Base-by-base conservation (phyloP, 192 early-diverging fungal species). In the Backusella circina region DNA sequence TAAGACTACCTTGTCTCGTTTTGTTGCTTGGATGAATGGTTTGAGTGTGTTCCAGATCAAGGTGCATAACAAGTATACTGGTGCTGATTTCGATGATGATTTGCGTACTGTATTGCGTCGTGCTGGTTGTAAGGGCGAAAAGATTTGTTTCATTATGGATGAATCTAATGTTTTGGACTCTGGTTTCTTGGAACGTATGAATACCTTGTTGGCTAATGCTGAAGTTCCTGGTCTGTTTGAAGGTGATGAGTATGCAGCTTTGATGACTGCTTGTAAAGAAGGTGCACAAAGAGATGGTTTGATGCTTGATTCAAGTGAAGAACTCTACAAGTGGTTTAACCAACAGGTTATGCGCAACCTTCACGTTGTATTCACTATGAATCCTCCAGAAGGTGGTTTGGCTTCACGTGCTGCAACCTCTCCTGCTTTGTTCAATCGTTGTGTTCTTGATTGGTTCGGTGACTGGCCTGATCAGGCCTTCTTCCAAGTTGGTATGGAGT, bases 21-120 rank as follows among this genome's bases (percentile, higher is more conserved):
- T 99, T 76, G 98, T 97, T n/a, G 97, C 97, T 0, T 99, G 98
- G 98, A 95, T 99, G 96, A 99, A 99, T 80, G 98, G 98, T 35
- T 83, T 99, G 32, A 86, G 89, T 64, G 93, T 99, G 32, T 94
- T 96, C 88, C 98, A 99, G 81, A 93, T 98, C 84, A 95, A 97
- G 83, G 97, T 94, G n/a, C 96, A 99, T 81, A 95, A 94, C 83
- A 94, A 97, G 79, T 99, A 99, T 82, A 86, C 93, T 2, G 96
- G 91, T 6, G 93, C 90, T 13, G 98, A 99, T 82, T 99, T 99
- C 86, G 99, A 99, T 83, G 97, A 99, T 30, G 99, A 99, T 84
- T 84, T 99, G 64, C 88, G 97, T 35, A 82, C 80, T 6, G 96
- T 99, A 8, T 88, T 99, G 65, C 85, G 95, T 37, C 90, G 97